Percentiles rank a stretch among this genome's conserved stretches.
These are phyloP conservation scores for Cyclanthera cordifolia DNA, from an alignment of 306 rosid genomes.

Conservation along the genomic window DNA sequence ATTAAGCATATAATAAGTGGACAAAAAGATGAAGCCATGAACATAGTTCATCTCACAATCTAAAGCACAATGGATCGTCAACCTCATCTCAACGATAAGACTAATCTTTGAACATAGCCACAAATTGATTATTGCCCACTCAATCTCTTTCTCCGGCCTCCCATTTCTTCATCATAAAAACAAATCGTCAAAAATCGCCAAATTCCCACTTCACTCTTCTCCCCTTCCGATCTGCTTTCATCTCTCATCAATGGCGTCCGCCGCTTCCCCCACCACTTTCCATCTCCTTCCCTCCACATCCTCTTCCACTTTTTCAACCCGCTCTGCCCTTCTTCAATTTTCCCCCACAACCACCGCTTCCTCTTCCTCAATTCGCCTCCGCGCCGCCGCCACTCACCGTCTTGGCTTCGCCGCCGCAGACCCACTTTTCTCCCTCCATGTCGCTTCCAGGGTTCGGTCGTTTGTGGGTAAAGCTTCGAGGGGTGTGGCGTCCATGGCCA, in stretches of 20 bases:
- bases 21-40: no score
- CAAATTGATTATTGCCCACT: constrained; percentile 28
- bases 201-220: not conserved
- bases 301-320: constrained; percentile 29
- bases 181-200: not conserved
- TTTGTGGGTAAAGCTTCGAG: constrained; percentile 34
- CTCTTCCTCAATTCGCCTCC: constrained; percentile 35
- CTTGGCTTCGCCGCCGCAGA: constrained; percentile 69
- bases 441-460: constrained; percentile 46
- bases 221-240: constrained; percentile 3
- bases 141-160: constrained; percentile 10
- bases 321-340: constrained; percentile 33
- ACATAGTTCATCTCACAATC: constrained; percentile 1
- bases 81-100: constrained; percentile 93
- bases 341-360: constrained; percentile 31
- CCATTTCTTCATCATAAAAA: constrained; percentile 13
- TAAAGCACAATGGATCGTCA: constrained; percentile 33
- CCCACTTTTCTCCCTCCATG: constrained; percentile 47
- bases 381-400: constrained; percentile 39
- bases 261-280: constrained; percentile 49
- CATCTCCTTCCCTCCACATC: constrained; percentile 53
- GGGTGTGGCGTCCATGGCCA: constrained; percentile 70
- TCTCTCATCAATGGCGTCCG: constrained; percentile 65
- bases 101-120: constrained; percentile 26
- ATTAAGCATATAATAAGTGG: no score